Evolutionary conservation across 164 flowering plant species (phyloP).

Genomic region (Annona cherimola): DNA sequence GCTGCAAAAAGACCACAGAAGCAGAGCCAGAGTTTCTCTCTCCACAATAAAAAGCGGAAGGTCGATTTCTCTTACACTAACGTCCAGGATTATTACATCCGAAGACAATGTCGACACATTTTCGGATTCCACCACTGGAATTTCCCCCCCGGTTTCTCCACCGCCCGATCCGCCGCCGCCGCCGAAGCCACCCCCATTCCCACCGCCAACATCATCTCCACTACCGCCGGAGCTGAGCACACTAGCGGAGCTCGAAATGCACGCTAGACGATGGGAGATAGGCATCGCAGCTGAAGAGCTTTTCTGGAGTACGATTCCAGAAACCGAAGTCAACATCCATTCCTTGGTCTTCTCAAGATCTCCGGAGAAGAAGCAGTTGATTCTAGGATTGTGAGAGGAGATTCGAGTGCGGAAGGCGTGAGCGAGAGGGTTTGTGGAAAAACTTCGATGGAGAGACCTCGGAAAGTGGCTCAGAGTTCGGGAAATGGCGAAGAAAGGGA

Average conservation of each 20-base stretch:
- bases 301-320: slow-evolving; percentile 10
- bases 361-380: slow-evolving; percentile 14
- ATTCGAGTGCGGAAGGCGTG: slow-evolving; percentile 7
- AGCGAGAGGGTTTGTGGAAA: slow-evolving; percentile 2
- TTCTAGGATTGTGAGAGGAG: slow-evolving; percentile 13
- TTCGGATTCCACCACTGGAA: slow-evolving; percentile 35
- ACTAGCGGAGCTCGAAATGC: slow-evolving; percentile 25
- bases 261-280: slow-evolving; percentile 18
- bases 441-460: slow-evolving; percentile 13
- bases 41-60: background rate
- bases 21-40: background rate
- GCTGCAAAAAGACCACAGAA: background rate
- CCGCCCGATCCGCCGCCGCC: slow-evolving; percentile 37
- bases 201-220: slow-evolving; percentile 32
- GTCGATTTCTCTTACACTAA: slow-evolving; percentile 49
- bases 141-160: slow-evolving; percentile 30
- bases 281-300: slow-evolving; percentile 11
- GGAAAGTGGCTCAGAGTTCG: slow-evolving; percentile 28
- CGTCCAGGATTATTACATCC: slow-evolving; percentile 82
- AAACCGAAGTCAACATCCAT: slow-evolving; percentile 5
- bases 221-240: slow-evolving; percentile 33
- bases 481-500: slow-evolving; percentile 31
- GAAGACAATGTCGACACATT: slow-evolving; percentile 40
- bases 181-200: slow-evolving; percentile 38
- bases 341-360: slow-evolving; percentile 6